Conservation (phyloP, 148 eudicot species). For the Chenopodium quinoa region DNA sequence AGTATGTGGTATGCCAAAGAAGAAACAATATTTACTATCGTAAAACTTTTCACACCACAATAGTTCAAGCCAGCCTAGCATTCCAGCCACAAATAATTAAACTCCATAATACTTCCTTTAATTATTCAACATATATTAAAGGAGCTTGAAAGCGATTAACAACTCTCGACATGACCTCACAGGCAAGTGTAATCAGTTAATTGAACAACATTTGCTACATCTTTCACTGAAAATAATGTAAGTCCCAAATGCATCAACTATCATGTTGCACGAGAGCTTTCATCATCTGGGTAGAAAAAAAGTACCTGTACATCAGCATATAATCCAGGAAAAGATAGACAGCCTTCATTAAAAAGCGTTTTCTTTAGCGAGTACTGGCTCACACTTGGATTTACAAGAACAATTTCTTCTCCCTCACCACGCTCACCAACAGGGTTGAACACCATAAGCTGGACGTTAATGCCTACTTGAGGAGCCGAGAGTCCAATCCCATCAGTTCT, state of each 20-base stretch:
- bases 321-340: slow-evolving; percentile 87
- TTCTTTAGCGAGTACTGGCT: slow-evolving; percentile 61
- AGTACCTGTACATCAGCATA: slow-evolving; percentile 82
- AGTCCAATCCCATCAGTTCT: slow-evolving; percentile 99
- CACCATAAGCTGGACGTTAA: slow-evolving; percentile 96
- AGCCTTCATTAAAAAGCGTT: slow-evolving; percentile 72
- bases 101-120: background rate
- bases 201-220: background rate
- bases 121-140: background rate
- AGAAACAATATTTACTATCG: background rate
- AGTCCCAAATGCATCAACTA: background rate
- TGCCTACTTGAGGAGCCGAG: slow-evolving; percentile 97
- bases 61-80: background rate
- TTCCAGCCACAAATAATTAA: background rate
- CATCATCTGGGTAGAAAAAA: background rate
- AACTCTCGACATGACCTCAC: too few relatives aligned
- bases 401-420: slow-evolving; percentile 92
- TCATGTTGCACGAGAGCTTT: background rate
- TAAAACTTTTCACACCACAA: background rate
- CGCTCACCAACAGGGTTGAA: slow-evolving; percentile 90
- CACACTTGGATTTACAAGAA: slow-evolving; percentile 87
- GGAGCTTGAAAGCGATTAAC: background rate
- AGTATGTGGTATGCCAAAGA: background rate
- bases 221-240: background rate
- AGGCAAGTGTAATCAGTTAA: too few relatives aligned